Evolutionary conservation across 768 basidiomycete genomes (phyloP).

Genomic region (Amanita phalloides): DNA sequence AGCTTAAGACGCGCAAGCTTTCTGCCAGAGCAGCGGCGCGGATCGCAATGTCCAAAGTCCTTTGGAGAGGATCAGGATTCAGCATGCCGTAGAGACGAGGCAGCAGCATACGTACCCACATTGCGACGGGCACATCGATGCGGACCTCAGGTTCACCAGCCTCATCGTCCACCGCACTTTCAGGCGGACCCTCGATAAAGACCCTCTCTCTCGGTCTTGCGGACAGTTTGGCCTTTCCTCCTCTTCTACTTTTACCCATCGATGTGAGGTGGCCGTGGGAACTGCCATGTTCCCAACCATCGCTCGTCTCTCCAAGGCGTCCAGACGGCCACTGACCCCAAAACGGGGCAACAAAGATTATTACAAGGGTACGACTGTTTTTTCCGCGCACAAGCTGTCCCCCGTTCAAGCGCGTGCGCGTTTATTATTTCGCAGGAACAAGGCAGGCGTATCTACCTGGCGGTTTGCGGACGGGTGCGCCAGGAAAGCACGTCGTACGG

Average conservation of each 20-base stretch:
- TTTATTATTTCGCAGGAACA: slow-evolving; percentile 41
- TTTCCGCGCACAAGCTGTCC: background rate
- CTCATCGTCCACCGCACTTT: slow-evolving; percentile 32
- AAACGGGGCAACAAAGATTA: slow-evolving; percentile 93
- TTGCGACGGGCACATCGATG: slow-evolving; percentile 75
- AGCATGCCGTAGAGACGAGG: background rate
- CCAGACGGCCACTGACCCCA: slow-evolving; percentile 68
- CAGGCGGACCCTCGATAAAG: slow-evolving; percentile 35
- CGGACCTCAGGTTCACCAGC: slow-evolving; percentile 15
- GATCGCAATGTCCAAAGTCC: slow-evolving; percentile 99
- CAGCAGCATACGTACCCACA: slow-evolving; percentile 71
- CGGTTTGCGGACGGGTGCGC: slow-evolving; percentile 79
- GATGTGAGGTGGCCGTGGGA: background rate
- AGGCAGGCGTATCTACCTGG: slow-evolving; percentile 77
- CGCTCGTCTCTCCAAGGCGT: slow-evolving; percentile 71
- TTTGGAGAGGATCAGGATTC: slow-evolving; percentile 16
- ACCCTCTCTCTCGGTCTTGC: slow-evolving; percentile 5
- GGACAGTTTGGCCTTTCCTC: slow-evolving; percentile 11
- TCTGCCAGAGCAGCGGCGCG: slow-evolving; percentile 73
- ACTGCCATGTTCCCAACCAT: slow-evolving; percentile 56
- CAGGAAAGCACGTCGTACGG: slow-evolving; percentile 70
- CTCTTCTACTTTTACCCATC: slow-evolving; percentile 16
- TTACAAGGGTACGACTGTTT: slow-evolving; percentile 73
- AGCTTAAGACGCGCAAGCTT: slow-evolving; percentile 80
- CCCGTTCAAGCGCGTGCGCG: background rate